Conservation (phyloP, 495 filamentous ascomycete species). For the Pseudevernia furfuracea region DNA sequence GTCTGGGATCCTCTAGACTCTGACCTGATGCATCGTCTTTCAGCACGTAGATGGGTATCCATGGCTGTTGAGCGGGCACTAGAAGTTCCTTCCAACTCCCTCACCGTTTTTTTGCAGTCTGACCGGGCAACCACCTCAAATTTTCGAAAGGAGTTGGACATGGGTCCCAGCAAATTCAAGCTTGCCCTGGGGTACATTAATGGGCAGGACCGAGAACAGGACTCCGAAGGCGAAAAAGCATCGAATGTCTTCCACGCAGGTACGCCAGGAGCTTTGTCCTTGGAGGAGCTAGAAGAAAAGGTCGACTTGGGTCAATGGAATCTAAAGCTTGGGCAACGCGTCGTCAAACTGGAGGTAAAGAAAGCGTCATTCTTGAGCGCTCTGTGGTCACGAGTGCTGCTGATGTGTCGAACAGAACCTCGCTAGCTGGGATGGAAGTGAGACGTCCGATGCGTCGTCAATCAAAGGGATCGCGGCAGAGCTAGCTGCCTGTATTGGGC, state of each 20-base stretch:
- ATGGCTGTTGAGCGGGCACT: slow-evolving; percentile 45
- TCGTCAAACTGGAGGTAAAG: slow-evolving; percentile 42
- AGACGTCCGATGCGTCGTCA: slow-evolving; percentile 42
- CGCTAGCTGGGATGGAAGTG: slow-evolving; percentile 57
- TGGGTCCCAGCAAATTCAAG: slow-evolving; percentile 13
- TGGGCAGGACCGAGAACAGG: slow-evolving; percentile 20
- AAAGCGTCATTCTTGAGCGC: background rate
- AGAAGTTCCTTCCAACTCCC: slow-evolving; percentile 6
- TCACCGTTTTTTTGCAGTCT: background rate
- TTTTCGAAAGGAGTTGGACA: slow-evolving; percentile 13
- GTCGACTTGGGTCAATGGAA: slow-evolving; percentile 57
- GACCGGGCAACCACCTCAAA: slow-evolving; percentile 4
- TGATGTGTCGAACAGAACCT: slow-evolving; percentile 42
- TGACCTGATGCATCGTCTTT: slow-evolving; percentile 55
- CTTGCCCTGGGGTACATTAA: slow-evolving; percentile 17
- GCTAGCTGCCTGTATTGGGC: slow-evolving; percentile 68
- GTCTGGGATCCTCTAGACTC: slow-evolving; percentile 69
- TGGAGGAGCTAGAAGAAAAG: slow-evolving; percentile 48
- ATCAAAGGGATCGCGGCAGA: slow-evolving; percentile 67
- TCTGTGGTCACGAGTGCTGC: background rate
- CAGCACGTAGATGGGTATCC: slow-evolving; percentile 59
- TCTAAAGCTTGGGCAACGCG: slow-evolving; percentile 36
- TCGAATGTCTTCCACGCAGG: slow-evolving; percentile 52
- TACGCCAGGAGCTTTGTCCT: slow-evolving; percentile 72
- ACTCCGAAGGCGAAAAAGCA: slow-evolving; percentile 35